Percentiles rank a stretch among this genome's conserved stretches.
phyloP scores from a whole-genome alignment of 371 early-diverging fungal species.

The Basidiobolus meristosporus region DNA sequence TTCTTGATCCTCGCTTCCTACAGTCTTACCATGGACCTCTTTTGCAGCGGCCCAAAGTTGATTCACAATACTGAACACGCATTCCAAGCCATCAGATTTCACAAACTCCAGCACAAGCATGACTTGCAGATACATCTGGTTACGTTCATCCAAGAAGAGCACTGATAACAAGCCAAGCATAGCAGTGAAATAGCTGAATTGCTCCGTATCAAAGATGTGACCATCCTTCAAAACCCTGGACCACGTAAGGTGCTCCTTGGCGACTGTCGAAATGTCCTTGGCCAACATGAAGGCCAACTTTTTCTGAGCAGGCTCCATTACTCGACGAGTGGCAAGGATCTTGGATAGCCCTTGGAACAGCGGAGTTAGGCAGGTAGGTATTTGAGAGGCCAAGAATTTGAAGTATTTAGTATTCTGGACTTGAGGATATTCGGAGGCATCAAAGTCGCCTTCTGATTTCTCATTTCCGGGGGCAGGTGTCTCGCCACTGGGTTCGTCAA shows the following conservation, averaged over 20 bases:
- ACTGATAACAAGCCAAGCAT: constrained; percentile 22
- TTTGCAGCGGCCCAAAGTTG: constrained; percentile 26
- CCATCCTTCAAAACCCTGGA: background rate
- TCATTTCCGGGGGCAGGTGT: too few species aligned
- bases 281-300: background rate
- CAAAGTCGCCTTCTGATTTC: too few species aligned
- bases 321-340: background rate
- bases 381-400: constrained; percentile 37
- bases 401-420: constrained; percentile 54
- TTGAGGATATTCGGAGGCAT: too few species aligned
- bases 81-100: constrained; percentile 32
- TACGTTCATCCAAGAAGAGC: constrained; percentile 26
- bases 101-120: constrained; percentile 47
- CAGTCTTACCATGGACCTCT: too few species aligned
- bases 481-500: too few species aligned
- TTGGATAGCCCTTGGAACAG: constrained; percentile 36
- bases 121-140: constrained; percentile 43
- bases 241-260: background rate
- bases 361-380: constrained; percentile 35
- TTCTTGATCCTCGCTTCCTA: too few species aligned
- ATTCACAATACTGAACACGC: constrained; percentile 26
- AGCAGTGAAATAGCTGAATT: constrained; percentile 23
- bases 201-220: too few species aligned
- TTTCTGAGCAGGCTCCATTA: background rate
- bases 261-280: background rate